These are phyloP conservation scores for Hypoxylon sp. DNA, from an alignment of 2,329 filamentous ascomycete species.

Conservation along the genomic window DNA sequence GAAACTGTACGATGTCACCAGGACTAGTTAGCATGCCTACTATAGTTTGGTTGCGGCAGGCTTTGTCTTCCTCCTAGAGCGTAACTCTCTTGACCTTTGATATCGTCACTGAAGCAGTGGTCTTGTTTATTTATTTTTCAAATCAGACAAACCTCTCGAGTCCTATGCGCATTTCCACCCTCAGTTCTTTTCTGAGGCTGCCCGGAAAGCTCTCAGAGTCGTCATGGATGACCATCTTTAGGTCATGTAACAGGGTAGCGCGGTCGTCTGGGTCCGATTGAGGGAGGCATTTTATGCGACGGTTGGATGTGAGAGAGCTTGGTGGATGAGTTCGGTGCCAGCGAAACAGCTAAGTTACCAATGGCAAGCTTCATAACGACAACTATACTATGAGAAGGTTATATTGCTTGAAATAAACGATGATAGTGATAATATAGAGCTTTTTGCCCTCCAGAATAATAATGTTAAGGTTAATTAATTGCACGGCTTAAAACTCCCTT, in stretches of 20 bases:
- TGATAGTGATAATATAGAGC: too few relatives aligned
- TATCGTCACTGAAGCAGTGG: constrained; percentile 50
- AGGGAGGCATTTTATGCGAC: constrained; percentile 52
- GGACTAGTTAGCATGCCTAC: constrained; percentile 51
- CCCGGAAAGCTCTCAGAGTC: constrained; percentile 54
- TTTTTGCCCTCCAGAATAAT: too few relatives aligned
- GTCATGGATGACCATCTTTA: constrained; percentile 37
- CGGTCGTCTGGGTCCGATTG: constrained; percentile 43
- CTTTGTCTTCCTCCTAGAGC: constrained; percentile 50
- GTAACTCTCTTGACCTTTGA: constrained; percentile 44
- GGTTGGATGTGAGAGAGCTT: constrained; percentile 49
- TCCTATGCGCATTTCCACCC: constrained; percentile 52
- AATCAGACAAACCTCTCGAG: constrained; percentile 1
- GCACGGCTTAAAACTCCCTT: too few relatives aligned
- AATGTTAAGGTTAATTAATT: too few relatives aligned
- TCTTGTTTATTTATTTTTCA: constrained; percentile 40
- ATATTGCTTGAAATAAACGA: too few relatives aligned
- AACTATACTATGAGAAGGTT: too few relatives aligned
- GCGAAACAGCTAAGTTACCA: constrained; percentile 52
- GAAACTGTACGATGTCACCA: background rate
- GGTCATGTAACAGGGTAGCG: constrained; percentile 26
- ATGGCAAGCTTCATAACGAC: background rate
- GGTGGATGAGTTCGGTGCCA: constrained; percentile 54
- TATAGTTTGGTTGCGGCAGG: constrained; percentile 54
- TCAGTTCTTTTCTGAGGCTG: constrained; percentile 49